Evolutionary conservation across 2,329 filamentous ascomycete genomes (phyloP).

Genomic region (Hypoxylon sp.): DNA sequence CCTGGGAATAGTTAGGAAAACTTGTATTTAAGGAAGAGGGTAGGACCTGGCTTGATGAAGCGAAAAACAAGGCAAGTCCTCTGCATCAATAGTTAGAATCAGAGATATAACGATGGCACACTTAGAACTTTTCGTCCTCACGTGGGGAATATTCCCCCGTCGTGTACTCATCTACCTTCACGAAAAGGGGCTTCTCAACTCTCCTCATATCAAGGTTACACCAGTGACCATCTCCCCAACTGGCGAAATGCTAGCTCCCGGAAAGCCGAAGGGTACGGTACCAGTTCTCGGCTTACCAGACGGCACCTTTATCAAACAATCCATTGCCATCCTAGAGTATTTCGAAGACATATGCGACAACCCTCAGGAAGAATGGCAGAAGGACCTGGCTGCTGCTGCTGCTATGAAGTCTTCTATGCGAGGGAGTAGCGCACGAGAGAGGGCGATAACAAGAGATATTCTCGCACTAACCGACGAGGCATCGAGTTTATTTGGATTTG

Average conservation of each 20-base stretch:
- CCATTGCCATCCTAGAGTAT: conserved; percentile 48
- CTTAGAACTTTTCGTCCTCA: conserved; percentile 22
- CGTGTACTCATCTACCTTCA: conserved; percentile 34
- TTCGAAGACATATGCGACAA: conserved; percentile 48
- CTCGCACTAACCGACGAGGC: conserved; percentile 15
- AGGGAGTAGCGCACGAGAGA: background rate
- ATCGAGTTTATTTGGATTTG: conserved; percentile 12
- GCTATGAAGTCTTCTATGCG: conserved; percentile 17
- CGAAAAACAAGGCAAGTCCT: background rate
- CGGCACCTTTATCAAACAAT: conserved; percentile 46
- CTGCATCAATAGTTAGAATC: background rate
- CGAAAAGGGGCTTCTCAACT: conserved; percentile 32
- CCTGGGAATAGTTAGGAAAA: background rate
- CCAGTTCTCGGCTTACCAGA: conserved; percentile 44
- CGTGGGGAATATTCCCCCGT: conserved; percentile 26
- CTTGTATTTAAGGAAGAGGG: background rate
- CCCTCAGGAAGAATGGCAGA: conserved; percentile 41
- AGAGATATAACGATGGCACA: conserved; percentile 18
- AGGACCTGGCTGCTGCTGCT: conserved; percentile 17
- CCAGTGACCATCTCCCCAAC: conserved; percentile 7
- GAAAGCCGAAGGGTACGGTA: conserved; percentile 44
- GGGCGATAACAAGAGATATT: conserved; percentile 16
- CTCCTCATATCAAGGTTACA: conserved; percentile 28
- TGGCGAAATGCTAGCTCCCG: conserved; percentile 31
- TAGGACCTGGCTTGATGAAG: background rate